Conservation (phyloP, 139 green algal species). For the Chloropicon primus region DNA sequence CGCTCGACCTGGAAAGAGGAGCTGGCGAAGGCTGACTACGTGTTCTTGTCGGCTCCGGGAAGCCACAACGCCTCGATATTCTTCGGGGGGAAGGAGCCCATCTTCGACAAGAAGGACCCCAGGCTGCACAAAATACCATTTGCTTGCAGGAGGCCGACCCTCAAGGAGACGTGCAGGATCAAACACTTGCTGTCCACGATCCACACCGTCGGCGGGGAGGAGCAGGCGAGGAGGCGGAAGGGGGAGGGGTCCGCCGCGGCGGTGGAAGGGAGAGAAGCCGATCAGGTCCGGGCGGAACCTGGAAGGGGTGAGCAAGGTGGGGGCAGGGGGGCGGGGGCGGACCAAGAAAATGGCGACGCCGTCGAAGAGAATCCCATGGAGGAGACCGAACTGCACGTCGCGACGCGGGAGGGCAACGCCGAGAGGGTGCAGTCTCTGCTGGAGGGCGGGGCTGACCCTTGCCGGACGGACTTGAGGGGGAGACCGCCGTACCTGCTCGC, state of each 20-base stretch:
- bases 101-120: conserved; percentile 29
- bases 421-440: conserved; percentile 31
- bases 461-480: conserved; percentile 26
- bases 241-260: neutral
- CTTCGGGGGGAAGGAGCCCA: conserved; percentile 20
- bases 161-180: conserved; percentile 55
- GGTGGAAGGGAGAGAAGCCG: conserved; percentile 1
- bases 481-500: conserved; percentile 46
- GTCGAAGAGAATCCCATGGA: neutral
- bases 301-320: neutral
- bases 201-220: neutral
- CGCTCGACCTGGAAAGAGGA: neutral
- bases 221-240: neutral
- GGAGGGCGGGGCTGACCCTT: conserved; percentile 22
- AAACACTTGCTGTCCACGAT: neutral
- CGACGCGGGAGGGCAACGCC: conserved; percentile 28
- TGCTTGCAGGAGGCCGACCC: conserved; percentile 61
- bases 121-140: conserved; percentile 57
- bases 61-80: conserved; percentile 29
- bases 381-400: conserved; percentile 25
- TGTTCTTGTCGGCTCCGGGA: conserved; percentile 53
- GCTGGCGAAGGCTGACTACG: conserved; percentile 20
- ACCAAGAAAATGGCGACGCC: conserved; percentile 1
- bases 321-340: neutral
- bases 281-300: neutral